These are phyloP conservation scores for Citrullus amarus DNA, from an alignment of 306 rosid genomes.

Conservation along the genomic window DNA sequence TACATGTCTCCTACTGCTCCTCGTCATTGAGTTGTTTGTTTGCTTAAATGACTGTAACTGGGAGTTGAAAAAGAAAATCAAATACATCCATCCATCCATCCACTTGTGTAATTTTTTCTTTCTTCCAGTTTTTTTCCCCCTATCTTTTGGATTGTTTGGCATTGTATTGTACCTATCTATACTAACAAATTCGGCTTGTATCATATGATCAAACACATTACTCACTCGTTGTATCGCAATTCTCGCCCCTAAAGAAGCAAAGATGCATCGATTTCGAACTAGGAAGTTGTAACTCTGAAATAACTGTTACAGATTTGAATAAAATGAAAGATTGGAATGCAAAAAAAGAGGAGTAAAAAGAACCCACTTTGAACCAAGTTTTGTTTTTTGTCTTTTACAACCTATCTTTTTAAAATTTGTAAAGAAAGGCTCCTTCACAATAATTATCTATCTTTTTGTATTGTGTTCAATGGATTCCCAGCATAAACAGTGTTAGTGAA, in stretches of 20 bases:
- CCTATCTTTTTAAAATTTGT: not conserved
- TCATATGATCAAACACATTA: not conserved
- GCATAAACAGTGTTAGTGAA: not conserved
- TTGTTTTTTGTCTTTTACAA: not conserved
- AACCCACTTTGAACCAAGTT: not conserved
- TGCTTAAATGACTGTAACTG: not conserved
- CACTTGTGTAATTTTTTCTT: not conserved
- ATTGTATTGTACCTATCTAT: constrained; percentile 2
- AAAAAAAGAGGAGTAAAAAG: not conserved
- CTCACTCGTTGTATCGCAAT: not conserved
- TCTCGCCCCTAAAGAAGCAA: not conserved
- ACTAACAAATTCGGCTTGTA: not conserved
- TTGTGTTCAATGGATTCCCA: constrained; percentile 1
- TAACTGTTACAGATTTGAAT: not conserved
- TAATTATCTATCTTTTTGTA: constrained; percentile 16
- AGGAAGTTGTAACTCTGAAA: not conserved
- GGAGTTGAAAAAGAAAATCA: not conserved
- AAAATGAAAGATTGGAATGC: not conserved
- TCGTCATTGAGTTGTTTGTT: constrained; percentile 1
- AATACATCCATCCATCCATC: not conserved
- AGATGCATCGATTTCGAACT: not conserved
- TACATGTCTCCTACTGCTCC: constrained; percentile 23
- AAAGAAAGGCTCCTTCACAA: not conserved
- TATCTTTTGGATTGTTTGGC: constrained; percentile 1
- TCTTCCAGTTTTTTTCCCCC: not conserved